phyloP scores from a whole-genome alignment of 2,329 filamentous ascomycete species.

The Clarireedia homoeocarpa region DNA sequence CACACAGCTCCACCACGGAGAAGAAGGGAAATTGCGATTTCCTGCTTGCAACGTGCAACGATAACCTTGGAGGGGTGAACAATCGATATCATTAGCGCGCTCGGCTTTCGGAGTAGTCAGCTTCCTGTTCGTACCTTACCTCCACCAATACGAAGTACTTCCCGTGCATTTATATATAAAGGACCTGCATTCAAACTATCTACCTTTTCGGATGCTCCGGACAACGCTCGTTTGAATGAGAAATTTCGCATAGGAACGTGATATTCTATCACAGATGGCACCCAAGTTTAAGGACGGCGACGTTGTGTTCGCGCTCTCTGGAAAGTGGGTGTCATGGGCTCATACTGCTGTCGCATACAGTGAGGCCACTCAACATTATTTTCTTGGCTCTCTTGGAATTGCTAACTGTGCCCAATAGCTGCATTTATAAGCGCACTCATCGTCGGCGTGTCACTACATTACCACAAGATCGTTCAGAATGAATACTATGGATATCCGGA shows the following conservation, averaged over 20 bases:
- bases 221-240: slow-evolving; percentile 25
- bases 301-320: slow-evolving; percentile 61
- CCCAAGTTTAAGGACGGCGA: slow-evolving; percentile 55
- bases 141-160: not conserved
- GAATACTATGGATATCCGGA: slow-evolving; percentile 91
- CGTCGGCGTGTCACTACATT: slow-evolving; percentile 76
- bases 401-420: slow-evolving; percentile 37
- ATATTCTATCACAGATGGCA: slow-evolving; percentile 31
- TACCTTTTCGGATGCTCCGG: slow-evolving; percentile 21
- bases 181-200: not conserved
- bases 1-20: too few relatives aligned
- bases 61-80: not conserved
- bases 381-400: not conserved
- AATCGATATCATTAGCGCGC: not conserved
- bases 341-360: slow-evolving; percentile 81
- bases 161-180: not conserved
- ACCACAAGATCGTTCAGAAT: slow-evolving; percentile 95
- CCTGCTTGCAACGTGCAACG: not conserved
- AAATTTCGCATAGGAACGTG: slow-evolving; percentile 12
- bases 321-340: slow-evolving; percentile 81
- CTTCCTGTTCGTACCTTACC: slow-evolving; percentile 1
- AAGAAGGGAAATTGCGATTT: not conserved
- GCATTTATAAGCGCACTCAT: slow-evolving; percentile 83
- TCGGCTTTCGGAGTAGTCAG: not conserved
- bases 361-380: slow-evolving; percentile 29